Evolutionary conservation across 2,329 filamentous ascomycete genomes (phyloP).

Genomic region (Nectriaceae sp.): DNA sequence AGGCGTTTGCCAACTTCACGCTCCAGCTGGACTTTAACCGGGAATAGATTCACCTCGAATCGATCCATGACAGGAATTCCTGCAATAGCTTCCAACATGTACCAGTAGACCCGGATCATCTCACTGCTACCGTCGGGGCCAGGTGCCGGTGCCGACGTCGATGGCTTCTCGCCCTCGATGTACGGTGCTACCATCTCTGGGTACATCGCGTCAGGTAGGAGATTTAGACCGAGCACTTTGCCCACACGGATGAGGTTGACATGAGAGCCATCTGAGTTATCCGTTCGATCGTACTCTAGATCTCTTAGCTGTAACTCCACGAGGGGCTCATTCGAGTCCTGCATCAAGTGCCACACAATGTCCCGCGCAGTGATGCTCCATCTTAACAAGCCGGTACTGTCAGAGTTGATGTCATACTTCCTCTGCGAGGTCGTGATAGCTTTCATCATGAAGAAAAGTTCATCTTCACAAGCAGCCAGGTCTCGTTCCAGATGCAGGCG

Average conservation of each 20-base stretch:
- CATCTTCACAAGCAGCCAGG: slow-evolving; percentile 86
- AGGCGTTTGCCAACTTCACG: slow-evolving; percentile 88
- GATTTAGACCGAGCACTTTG: slow-evolving; percentile 83
- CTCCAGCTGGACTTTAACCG: slow-evolving; percentile 91
- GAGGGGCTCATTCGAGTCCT: slow-evolving; percentile 81
- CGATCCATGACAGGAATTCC: slow-evolving; percentile 97
- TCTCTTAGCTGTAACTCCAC: slow-evolving; percentile 92
- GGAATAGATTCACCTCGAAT: slow-evolving; percentile 92
- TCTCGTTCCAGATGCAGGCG: slow-evolving; percentile 87
- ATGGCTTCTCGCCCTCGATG: slow-evolving; percentile 63
- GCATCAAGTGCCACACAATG: slow-evolving; percentile 95
- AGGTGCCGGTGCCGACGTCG: slow-evolving; percentile 20
- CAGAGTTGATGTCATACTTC: slow-evolving; percentile 71
- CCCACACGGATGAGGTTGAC: slow-evolving; percentile 89
- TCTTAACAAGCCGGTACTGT: slow-evolving; percentile 77
- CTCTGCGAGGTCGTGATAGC: slow-evolving; percentile 96
- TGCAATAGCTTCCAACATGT: slow-evolving; percentile 97
- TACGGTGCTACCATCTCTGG: slow-evolving; percentile 96
- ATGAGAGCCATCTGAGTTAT: slow-evolving; percentile 96
- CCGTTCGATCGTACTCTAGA: slow-evolving; percentile 90
- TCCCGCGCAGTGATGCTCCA: slow-evolving; percentile 95
- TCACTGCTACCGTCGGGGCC: slow-evolving; percentile 57
- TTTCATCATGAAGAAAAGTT: slow-evolving; percentile 99
- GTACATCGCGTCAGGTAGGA: slow-evolving; percentile 88
- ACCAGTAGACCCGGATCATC: slow-evolving; percentile 95